These are phyloP conservation scores for Sclerotinia minor DNA, from an alignment of 2,329 filamentous ascomycete genomes.

Conservation along the genomic window DNA sequence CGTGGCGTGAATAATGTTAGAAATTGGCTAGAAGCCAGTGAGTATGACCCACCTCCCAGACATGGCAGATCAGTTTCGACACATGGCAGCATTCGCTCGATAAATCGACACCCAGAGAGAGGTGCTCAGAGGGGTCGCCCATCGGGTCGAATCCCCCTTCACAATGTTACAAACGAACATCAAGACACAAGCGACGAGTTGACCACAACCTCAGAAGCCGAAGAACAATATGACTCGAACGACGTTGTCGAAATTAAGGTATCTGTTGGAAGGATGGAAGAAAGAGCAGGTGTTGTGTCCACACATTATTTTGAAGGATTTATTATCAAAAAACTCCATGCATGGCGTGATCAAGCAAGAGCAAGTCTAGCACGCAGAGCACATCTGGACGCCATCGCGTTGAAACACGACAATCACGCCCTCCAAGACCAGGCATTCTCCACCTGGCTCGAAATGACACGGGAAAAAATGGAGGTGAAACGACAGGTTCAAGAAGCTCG, in stretches of 20 bases:
- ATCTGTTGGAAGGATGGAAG: conserved; percentile 25
- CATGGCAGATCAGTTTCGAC: conserved; percentile 37
- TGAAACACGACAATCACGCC: conserved; percentile 50
- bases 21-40: conserved; percentile 36
- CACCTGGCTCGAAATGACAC: conserved; percentile 48
- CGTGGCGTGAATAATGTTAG: conserved; percentile 27
- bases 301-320: conserved; percentile 30
- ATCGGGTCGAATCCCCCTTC: conserved; percentile 27
- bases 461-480: conserved; percentile 22
- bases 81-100: conserved; percentile 34
- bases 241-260: conserved; percentile 19
- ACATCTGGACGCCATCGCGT: conserved; percentile 48
- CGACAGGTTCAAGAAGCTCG: neutral
- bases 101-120: conserved; percentile 31
- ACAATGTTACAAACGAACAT: conserved; percentile 28
- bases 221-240: conserved; percentile 13
- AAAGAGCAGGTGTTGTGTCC: conserved; percentile 35
- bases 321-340: conserved; percentile 29
- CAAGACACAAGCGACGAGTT: conserved; percentile 32
- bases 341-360: conserved; percentile 37
- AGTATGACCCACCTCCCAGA: conserved; percentile 25
- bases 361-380: conserved; percentile 43
- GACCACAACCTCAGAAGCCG: conserved; percentile 31
- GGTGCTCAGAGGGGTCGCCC: conserved; percentile 20
- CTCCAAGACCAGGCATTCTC: conserved; percentile 55